Base-by-base conservation (phyloP, 257 asterid species). In the Linderniella brevidens region DNA sequence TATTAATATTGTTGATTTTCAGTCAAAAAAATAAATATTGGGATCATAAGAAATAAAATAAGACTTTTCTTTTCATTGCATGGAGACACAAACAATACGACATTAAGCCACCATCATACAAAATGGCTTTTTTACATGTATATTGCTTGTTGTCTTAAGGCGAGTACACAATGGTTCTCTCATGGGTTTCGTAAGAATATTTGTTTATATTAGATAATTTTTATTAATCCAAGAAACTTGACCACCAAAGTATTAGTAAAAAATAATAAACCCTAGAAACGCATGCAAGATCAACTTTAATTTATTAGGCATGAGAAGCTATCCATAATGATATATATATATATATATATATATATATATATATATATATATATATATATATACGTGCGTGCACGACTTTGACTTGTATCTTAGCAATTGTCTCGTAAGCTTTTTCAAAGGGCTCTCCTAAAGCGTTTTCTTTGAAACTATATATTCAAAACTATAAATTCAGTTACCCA, bases 101-200 rank as follows among this genome's bases (percentile, higher is more conserved):
- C 77, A 69, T 61, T 57, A 70, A 67, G 66, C 69, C 74, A 56
- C 66, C 70, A 65, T 54, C 67, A 66, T 80, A 61, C 71, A 73
- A 59, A 29, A 54, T 62, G 77, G 61, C 74, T 69, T 73, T 70
- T 67, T 59, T 64, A 7, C 37, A 66, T 71, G 63, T 71, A 53
- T 69, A 48, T 11, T 53, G 76, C 65, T 66, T 60, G 60, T 37
- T 64, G 69, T 68, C 80, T 60, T 63, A 52, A 25, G 32, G 41
- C 17, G 25, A 29, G 29, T 46, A 47, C 37, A 8, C 48, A 17
- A 12, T 46, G 32, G 15, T 54, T 60, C 53, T 63, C 43, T 64
- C 60, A 64, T 58, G 64, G 64, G 29, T 61, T 68, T 54, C 58
- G 56, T 63, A 19, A 25, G 6, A 54, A 49, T 38, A 47, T 60